Base-by-base conservation (phyloP, 345 rosid genomes). In the Sapria himalayana region DNA sequence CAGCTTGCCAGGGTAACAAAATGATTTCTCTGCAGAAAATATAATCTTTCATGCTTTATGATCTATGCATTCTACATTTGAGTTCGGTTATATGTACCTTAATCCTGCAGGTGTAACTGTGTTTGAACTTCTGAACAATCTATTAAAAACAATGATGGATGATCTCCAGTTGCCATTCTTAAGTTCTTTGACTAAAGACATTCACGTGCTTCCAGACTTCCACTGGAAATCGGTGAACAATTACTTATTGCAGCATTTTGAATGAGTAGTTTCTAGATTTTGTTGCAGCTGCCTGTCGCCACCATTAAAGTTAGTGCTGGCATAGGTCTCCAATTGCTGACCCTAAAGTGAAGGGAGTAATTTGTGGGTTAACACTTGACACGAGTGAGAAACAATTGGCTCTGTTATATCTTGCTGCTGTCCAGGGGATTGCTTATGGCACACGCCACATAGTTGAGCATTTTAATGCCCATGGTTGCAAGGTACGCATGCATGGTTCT, bases 391-490 rank as follows among this genome's bases (percentile, higher is more conserved):
- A 51, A 50, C 92, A 74, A 58, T 52, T 86, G 62, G 93, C 97
- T 62, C 73, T 76, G 44, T 42, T 81, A 18, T 82, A 86, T 59
- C 72, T 86, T 25, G 93, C 97, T 33, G 60, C 85, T 18, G 37
- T 74, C 6, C 91, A 86, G 50, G 81, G 76, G 25, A 75, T 86
- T 53, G 97, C 97, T 9, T 86, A 78, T 51, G 93, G 97, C 41
- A 78, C 97, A 37, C 91, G 82, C 32, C 97, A 82, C 54, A 76
- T 78, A 18, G 69, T 82, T 57, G 93, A 86, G 59, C 94, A 86
- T 39, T 82, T 78, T 63, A 86, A 86, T 66, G 67, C 66, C 16
- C 72, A 82, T 69, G 94, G 93, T 64, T 94, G 78, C 57, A 74
- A 65, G 54, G 94, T 75, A 61, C 64, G 75, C 35, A 33, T 37